Evolutionary conservation across 2,329 filamentous ascomycete species (phyloP).

Genomic region (Botrytis pseudocinerea): DNA sequence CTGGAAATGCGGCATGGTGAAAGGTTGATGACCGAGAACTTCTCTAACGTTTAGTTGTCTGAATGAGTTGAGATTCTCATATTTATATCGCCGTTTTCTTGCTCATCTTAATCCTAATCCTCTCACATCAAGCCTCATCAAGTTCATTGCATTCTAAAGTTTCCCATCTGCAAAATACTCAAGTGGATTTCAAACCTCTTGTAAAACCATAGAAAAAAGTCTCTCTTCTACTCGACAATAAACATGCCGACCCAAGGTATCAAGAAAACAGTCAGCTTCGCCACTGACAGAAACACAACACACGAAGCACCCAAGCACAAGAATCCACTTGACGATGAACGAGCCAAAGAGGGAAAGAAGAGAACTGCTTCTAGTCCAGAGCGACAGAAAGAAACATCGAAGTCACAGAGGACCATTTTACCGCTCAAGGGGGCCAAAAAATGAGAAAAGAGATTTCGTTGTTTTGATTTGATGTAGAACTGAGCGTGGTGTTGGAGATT

Average conservation of each 20-base stretch:
- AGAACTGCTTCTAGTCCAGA: background rate
- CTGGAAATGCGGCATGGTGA: background rate
- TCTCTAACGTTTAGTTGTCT: background rate
- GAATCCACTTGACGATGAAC: too few species aligned
- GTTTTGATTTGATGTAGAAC: too few species aligned
- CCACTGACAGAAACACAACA: background rate
- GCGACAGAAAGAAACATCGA: accelerated
- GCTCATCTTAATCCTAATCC: background rate
- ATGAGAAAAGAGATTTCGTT: background rate
- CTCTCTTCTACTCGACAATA: background rate
- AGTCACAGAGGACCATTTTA: background rate
- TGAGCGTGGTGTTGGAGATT: background rate
- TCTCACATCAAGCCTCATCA: background rate
- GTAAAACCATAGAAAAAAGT: background rate
- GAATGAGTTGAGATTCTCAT: background rate
- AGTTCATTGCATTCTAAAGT: background rate
- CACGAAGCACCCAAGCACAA: background rate
- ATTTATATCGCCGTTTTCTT: background rate
- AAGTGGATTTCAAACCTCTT: background rate
- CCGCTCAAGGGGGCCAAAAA: background rate
- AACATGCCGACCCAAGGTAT: background rate
- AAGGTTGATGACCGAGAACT: background rate
- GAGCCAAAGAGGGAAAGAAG: background rate
- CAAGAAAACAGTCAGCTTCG: background rate
- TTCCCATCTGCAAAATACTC: background rate